A percentile compares a stretch with the other conserved stretches of the same genome.
These are phyloP conservation scores for Echinosophora koreensis DNA, from an alignment of 306 rosid species.

Conservation along the genomic window DNA sequence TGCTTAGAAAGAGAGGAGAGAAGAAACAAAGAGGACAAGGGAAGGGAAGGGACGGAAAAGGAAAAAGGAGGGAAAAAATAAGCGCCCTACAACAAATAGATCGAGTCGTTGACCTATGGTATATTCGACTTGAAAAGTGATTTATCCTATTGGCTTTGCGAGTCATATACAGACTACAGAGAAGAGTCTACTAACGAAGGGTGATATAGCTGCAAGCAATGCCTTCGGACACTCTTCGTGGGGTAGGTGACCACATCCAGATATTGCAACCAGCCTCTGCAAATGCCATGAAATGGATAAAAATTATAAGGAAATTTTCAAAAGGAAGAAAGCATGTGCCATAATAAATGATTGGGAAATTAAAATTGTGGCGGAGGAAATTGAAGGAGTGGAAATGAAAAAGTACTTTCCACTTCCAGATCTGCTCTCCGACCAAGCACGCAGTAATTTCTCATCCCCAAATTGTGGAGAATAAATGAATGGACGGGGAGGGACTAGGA, in stretches of 20 bases:
- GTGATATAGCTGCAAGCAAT: conserved; percentile 81
- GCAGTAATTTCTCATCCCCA: conserved; percentile 20
- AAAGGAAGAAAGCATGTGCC: neutral
- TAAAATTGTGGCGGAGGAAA: neutral
- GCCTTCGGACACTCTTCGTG: conserved; percentile 99
- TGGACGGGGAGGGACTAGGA: conserved; percentile 5
- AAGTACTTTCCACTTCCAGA: neutral
- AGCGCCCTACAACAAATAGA: conserved; percentile 42
- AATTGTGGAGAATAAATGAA: neutral
- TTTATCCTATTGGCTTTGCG: conserved; percentile 59
- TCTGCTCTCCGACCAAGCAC: neutral
- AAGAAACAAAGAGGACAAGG: conserved; percentile 19
- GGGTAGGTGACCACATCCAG: conserved; percentile 99
- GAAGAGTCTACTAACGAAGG: conserved; percentile 74
- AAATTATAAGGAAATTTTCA: conserved; percentile 21
- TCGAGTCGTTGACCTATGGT: conserved; percentile 40
- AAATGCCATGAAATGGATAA: neutral
- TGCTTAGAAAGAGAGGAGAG: conserved; percentile 35
- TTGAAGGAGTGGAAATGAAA: neutral
- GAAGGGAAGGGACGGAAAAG: neutral
- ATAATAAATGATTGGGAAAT: conserved; percentile 3
- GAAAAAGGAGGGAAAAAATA: neutral
- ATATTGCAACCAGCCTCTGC: conserved; percentile 94
- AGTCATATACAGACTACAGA: conserved; percentile 54
- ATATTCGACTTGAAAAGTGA: conserved; percentile 43